Percentiles rank a stretch among this genome's conserved stretches.
These are phyloP conservation scores for Thermothielavioides terrestris DNA, from an alignment of 495 filamentous ascomycete species.

Conservation along the genomic window DNA sequence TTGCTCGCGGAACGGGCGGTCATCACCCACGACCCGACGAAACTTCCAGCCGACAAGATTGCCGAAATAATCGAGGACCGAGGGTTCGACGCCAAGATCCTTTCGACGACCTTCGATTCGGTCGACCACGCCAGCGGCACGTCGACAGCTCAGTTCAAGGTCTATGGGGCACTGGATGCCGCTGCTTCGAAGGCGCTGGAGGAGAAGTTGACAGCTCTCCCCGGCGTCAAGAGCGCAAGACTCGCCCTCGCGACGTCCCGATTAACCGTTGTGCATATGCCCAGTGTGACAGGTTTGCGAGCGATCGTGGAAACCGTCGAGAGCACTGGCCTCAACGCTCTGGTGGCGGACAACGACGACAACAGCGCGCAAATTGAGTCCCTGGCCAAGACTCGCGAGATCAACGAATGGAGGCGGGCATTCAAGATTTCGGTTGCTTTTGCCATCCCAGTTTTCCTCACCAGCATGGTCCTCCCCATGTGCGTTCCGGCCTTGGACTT, in stretches of 20 bases:
- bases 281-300: conserved; percentile 65
- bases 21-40: conserved; percentile 65
- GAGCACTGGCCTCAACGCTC: conserved; percentile 69
- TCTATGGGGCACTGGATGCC: conserved; percentile 71
- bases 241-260: conserved; percentile 61
- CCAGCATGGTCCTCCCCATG: conserved; percentile 89
- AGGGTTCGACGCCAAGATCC: conserved; percentile 80
- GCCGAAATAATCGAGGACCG: conserved; percentile 85
- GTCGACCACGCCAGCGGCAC: conserved; percentile 39
- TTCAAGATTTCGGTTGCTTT: conserved; percentile 69
- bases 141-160: conserved; percentile 60
- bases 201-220: conserved; percentile 50
- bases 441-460: conserved; percentile 83
- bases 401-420: conserved; percentile 78
- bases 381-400: conserved; percentile 90
- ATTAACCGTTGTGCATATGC: conserved; percentile 60
- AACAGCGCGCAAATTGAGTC: conserved; percentile 96
- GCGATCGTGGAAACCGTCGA: conserved; percentile 77
- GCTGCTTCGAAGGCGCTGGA: conserved; percentile 64
- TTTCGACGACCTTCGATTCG: conserved; percentile 49
- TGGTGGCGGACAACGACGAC: conserved; percentile 85
- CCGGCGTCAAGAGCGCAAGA: conserved; percentile 65
- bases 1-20: conserved; percentile 87
- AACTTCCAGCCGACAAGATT: conserved; percentile 63
- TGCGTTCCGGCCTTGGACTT: conserved; percentile 61